phyloP scores from a whole-genome alignment of 371 early-diverging fungal genomes.

The Actinomortierella wolfii region DNA sequence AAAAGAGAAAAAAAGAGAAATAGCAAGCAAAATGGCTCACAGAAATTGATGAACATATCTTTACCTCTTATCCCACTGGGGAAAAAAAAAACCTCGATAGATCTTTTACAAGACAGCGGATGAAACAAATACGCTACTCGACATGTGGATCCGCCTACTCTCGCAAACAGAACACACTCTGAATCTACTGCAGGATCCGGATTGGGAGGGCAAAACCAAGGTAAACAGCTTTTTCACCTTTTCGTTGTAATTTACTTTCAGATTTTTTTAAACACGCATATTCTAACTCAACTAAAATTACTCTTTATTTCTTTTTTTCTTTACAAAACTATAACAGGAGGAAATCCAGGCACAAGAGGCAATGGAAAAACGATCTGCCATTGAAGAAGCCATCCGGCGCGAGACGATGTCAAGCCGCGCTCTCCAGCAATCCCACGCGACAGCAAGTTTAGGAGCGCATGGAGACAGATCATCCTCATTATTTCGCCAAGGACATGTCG shows the following conservation, averaged over 20 bases:
- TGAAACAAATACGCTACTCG: constrained; percentile 41
- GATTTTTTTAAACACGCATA: neutral
- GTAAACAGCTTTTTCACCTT: constrained; percentile 7
- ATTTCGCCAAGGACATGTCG: too few relatives aligned
- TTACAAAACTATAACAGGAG: too few relatives aligned
- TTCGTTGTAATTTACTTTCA: neutral
- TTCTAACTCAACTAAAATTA: too few relatives aligned
- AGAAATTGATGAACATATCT: neutral
- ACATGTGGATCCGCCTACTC: constrained; percentile 41
- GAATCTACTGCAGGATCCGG: constrained; percentile 26
- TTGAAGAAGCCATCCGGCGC: too few relatives aligned
- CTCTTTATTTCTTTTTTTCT: too few relatives aligned
- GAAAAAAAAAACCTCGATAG: constrained; percentile 1
- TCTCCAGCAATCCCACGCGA: too few relatives aligned
- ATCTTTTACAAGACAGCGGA: constrained; percentile 41
- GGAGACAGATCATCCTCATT: too few relatives aligned
- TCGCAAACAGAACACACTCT: constrained; percentile 38
- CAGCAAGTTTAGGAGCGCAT: too few relatives aligned
- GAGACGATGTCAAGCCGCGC: too few relatives aligned
- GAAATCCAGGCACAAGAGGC: too few relatives aligned
- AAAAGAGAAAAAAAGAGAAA: neutral
- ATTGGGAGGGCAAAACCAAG: constrained; percentile 32
- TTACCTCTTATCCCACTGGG: neutral
- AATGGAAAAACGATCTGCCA: too few relatives aligned
- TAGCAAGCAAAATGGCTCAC: neutral